Evolutionary conservation across 371 early-diverging fungal genomes (phyloP), one percentile per base, ranked within the genome.

Genomic region (Mucor sp.): DNA sequence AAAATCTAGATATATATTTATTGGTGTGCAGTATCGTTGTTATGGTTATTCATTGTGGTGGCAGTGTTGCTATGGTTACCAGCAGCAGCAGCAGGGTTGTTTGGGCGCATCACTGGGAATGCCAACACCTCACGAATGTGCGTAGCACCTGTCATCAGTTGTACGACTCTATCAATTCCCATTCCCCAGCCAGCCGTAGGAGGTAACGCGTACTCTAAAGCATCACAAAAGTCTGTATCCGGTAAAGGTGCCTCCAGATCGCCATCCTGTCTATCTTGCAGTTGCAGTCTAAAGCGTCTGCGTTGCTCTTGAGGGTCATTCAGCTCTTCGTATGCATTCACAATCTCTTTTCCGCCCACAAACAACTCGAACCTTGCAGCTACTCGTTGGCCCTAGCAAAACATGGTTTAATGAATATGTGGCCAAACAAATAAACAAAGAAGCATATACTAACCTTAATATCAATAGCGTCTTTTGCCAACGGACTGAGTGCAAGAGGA

Each of bases 111-210:
- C 12, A 93, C 75, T 12, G 99, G 97, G 69, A 98, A 99, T 0
- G 97, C 85, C 39, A 99, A 84, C 0, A 97, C 96, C 67, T 99
- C 99, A 55, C 95, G 86, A 47, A 99, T 94, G 74, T 96, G 94
- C 6, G 83, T 74, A 32, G 92, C 87, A 56, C 91, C 92, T 7
- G 97, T 91, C 72, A 99, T 70, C 61, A 98, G 85, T 83, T 97
- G 96, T 23, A 89, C 84, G 5, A 99, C 85, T 28, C 99, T 87
- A 80, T 99, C 99, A 8, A 99, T 86, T 15, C 99, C 99, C 84
- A 99, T 91, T 3, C 99, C 99, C 97, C 98, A 99, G 9, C 99
- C 99, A 25, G 90, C 98, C 11, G 99, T 99, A 25, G 99, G 99
- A 4, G 99, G 98, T 19, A 99, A 80, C 0, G 95, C 99, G 75